Percentiles rank a stretch among this genome's conserved stretches.
Evolutionary conservation across 495 filamentous ascomycete species (phyloP).

Genomic region (Penicillium canariense): DNA sequence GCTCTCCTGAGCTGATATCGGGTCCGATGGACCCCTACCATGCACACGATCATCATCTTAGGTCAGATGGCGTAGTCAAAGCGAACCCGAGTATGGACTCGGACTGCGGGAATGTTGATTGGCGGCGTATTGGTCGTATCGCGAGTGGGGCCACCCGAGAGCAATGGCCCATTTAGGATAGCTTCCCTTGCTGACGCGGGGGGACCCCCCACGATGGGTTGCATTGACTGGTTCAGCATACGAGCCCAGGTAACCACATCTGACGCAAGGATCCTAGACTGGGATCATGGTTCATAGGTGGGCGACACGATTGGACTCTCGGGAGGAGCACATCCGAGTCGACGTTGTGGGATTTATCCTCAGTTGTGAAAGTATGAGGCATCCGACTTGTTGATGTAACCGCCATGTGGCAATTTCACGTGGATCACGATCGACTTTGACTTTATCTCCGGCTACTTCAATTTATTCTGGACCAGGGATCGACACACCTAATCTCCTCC

Average conservation of each 20-base stretch:
- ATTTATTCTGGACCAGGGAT: too few relatives aligned
- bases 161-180: slow-evolving; percentile 14
- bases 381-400: too few relatives aligned
- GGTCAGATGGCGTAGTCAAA: not conserved
- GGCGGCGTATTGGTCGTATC: slow-evolving; percentile 16
- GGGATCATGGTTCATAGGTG: not conserved
- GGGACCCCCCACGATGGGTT: not conserved
- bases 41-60: not conserved
- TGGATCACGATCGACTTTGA: not conserved
- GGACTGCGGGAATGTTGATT: not conserved
- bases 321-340: not conserved
- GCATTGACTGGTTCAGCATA: not conserved
- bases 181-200: slow-evolving; percentile 1
- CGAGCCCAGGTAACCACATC: not conserved
- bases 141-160: not conserved
- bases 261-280: not conserved
- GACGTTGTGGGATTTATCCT: too few relatives aligned
- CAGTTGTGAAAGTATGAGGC: too few relatives aligned
- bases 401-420: not conserved
- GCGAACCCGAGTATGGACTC: not conserved
- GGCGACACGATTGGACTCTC: not conserved
- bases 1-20: too few relatives aligned
- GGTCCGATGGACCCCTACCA: not conserved
- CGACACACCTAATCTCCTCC: not conserved
- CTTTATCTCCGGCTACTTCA: too few relatives aligned